Percentiles rank a stretch among this genome's conserved stretches.
Conservation (phyloP, 202 grass and related monocot genomes). For the Saccharum hybrid region DNA sequence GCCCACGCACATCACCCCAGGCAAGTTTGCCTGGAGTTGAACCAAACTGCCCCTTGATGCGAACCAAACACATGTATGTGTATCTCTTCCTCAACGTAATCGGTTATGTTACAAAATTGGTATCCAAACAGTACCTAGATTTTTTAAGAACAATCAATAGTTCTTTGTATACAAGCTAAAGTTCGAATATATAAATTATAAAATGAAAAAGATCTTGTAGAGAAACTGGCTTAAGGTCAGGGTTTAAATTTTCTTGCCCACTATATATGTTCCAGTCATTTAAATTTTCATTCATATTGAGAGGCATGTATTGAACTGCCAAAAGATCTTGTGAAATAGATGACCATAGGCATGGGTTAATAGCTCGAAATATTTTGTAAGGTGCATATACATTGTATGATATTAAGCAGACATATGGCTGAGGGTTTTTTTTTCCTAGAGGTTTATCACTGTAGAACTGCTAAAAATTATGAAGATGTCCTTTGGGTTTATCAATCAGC, state of each 20-base stretch:
- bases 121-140: background rate
- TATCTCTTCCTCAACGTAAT: too few species aligned
- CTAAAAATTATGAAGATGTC: background rate
- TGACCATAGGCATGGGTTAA: background rate
- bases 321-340: conserved; percentile 6
- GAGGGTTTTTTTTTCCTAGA: background rate
- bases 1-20: too few species aligned
- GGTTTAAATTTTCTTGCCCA: background rate
- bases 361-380: background rate
- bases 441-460: background rate
- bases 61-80: too few species aligned
- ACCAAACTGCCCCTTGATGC: too few species aligned
- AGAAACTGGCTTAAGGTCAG: background rate
- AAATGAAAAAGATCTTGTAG: background rate
- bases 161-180: background rate
- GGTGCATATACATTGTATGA: background rate
- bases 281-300: background rate
- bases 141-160: background rate
- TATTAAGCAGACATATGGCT: background rate
- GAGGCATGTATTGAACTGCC: background rate
- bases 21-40: too few species aligned
- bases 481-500: background rate
- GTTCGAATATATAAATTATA: background rate
- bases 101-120: too few species aligned
- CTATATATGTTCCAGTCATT: background rate